phyloP scores from a whole-genome alignment of 2,329 filamentous ascomycete species.

The Ophiocordyceps robertsii region DNA sequence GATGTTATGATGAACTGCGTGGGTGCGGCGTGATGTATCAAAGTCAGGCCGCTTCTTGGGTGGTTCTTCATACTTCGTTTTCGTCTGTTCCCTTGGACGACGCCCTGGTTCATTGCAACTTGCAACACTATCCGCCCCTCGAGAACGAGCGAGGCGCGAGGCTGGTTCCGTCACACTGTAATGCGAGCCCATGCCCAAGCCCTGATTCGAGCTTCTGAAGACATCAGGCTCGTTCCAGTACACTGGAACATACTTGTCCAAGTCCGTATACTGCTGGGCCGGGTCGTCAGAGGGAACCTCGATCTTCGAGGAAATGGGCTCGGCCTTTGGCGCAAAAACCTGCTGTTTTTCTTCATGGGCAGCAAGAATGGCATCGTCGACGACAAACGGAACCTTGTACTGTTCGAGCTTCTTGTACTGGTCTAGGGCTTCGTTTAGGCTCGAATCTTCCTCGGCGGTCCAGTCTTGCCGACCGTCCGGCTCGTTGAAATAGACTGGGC shows the following conservation, averaged over 20 bases:
- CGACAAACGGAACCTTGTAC: conserved; percentile 11
- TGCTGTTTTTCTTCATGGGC: conserved; percentile 5
- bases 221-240: conserved; percentile 24
- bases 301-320: conserved; percentile 5
- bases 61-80: background rate
- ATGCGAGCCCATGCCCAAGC: background rate
- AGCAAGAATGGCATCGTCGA: conserved; percentile 4
- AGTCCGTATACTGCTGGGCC: conserved; percentile 25
- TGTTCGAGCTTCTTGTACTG: conserved; percentile 12
- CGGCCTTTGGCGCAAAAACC: conserved; percentile 3
- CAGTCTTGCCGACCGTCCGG: conserved; percentile 12
- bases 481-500: conserved; percentile 15
- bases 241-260: conserved; percentile 21
- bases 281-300: conserved; percentile 17
- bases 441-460: conserved; percentile 16
- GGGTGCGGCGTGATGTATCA: conserved; percentile 3
- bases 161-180: background rate
- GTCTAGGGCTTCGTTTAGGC: conserved; percentile 20
- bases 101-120: background rate
- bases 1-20: conserved; percentile 17
- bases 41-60: background rate
- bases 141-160: no score
- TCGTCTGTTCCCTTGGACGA: background rate
- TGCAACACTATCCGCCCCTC: no score
- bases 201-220: conserved; percentile 6